Evolutionary conservation across 2,329 filamentous ascomycete species (phyloP).

Genomic region (Gaeumannomyces tritici): DNA sequence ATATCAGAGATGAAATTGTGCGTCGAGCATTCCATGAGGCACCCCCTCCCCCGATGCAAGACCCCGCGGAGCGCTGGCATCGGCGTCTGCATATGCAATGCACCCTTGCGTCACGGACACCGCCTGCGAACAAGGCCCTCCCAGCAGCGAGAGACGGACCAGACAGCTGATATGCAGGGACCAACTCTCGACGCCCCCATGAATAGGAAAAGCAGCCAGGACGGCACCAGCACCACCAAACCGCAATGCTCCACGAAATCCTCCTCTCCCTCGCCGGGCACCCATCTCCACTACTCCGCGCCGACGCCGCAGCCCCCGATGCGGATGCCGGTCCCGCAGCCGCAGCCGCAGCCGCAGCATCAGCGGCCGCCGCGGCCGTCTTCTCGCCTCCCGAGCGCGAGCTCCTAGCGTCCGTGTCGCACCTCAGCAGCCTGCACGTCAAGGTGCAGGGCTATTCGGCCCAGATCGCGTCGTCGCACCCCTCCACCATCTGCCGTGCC

Average conservation of each 20-base stretch:
- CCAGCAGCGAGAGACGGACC: background rate
- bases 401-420: conserved; percentile 66
- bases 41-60: background rate
- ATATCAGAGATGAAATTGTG: conserved; percentile 6
- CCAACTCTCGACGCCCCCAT: background rate
- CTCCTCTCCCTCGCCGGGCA: conserved; percentile 92
- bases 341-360: conserved; percentile 23
- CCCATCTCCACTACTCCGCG: conserved; percentile 74
- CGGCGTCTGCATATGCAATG: background rate
- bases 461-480: conserved; percentile 59
- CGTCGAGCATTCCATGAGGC: background rate
- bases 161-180: background rate
- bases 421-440: conserved; percentile 69
- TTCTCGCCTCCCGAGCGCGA: conserved; percentile 74
- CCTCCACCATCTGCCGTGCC: conserved; percentile 77
- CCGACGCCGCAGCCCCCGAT: conserved; percentile 32
- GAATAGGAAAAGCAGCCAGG: background rate
- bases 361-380: conserved; percentile 30
- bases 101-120: too few relatives aligned
- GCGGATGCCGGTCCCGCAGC: conserved; percentile 3
- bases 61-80: background rate
- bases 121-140: background rate
- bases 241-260: conserved; percentile 90
- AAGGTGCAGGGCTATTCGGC: conserved; percentile 59
- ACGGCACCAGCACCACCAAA: conserved; percentile 1